Base-by-base conservation (phyloP, 148 eudicot species). In the Fagopyrum esculentum region DNA sequence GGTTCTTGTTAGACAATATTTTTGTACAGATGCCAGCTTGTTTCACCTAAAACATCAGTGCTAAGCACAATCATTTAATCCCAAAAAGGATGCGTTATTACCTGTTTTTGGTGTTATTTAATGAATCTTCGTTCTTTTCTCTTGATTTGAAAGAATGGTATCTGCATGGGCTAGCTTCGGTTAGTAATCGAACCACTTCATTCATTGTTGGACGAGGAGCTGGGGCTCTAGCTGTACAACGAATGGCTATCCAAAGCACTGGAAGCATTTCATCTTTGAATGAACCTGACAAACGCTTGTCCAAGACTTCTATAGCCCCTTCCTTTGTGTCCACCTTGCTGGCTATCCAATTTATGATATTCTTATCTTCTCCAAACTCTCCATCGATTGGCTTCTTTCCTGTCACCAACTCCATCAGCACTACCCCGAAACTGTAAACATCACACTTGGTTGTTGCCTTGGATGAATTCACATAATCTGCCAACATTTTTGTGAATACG, bases 361-460 rank as follows among this genome's bases (percentile, higher is more conserved):
- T 90, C 90, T 89, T 91, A 84, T 85, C 89, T 77, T 93, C 98
- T 71, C 98, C 97, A 69, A 85, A 93, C 83, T 91, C 98, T 72
- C 90, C 74, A 81, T 93, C 97, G 74, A 89, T 88, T 3, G 93
- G 97, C 80, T 87, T 91, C 80, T 90, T 88, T 70, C 97, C 98
- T 16, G 98, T 93, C 75, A 93, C 84, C 45, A 93, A 84, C 75
- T 93, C 98, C 97, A 91, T 89, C 64, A 93, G 77, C 17, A 93
- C 98, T 45, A 93, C 98, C 19, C 98, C 98, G 6, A 86, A 93
- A 75, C 98, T 93, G 85, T 93, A 93, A 45, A 93, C 95, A 52
- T 93, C 98, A 72, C 98, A 91, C 84, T 88, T 93, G 51, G 95
- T 85, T 16, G 95, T 88, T 74, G 93, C 93, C 85, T 89, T 89